A percentile compares a stretch with the other conserved stretches of the same genome.
These are phyloP conservation scores for Houttuynia cordata DNA, from an alignment of 164 flowering plant species.

Conservation along the genomic window DNA sequence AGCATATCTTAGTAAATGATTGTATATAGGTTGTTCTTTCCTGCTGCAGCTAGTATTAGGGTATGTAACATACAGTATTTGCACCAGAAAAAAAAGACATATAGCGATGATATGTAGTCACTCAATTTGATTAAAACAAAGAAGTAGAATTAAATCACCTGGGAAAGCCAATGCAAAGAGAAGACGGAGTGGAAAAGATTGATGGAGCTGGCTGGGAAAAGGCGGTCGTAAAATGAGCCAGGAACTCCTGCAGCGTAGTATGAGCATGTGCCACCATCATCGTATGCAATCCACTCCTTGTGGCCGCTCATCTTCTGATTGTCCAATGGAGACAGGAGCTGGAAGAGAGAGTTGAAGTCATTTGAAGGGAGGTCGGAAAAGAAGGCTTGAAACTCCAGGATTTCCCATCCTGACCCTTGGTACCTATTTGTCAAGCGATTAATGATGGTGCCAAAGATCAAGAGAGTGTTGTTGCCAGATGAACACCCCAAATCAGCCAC, in stretches of 20 bases:
- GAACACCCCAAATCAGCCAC: slow-evolving; percentile 85
- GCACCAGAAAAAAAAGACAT: too few relatives aligned
- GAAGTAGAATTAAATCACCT: slow-evolving; percentile 24
- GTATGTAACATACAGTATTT: too few relatives aligned
- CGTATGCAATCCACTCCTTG: slow-evolving; percentile 65
- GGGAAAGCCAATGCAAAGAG: slow-evolving; percentile 92
- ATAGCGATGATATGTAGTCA: background rate
- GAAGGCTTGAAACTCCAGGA: slow-evolving; percentile 77
- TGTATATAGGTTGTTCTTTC: too few relatives aligned
- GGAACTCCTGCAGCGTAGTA: slow-evolving; percentile 86
- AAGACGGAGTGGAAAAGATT: slow-evolving; percentile 78
- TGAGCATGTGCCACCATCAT: slow-evolving; percentile 30
- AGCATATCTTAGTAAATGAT: too few relatives aligned
- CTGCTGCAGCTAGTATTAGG: too few relatives aligned
- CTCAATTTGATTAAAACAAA: too few relatives aligned
- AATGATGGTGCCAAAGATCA: slow-evolving; percentile 50
- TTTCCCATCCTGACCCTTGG: slow-evolving; percentile 35
- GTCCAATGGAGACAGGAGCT: slow-evolving; percentile 61
- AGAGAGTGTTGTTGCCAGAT: slow-evolving; percentile 58
- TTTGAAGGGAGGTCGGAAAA: slow-evolving; percentile 88
- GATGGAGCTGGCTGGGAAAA: slow-evolving; percentile 59
- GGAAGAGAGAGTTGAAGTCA: slow-evolving; percentile 90
- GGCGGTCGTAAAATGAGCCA: slow-evolving; percentile 66
- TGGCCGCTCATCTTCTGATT: slow-evolving; percentile 29
- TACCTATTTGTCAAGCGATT: slow-evolving; percentile 62